A percentile compares a stretch with the other conserved stretches of the same genome.
Evolutionary conservation across 192 early-diverging fungal species (phyloP).

Genomic region (Rhizoclosmatium globosum): DNA sequence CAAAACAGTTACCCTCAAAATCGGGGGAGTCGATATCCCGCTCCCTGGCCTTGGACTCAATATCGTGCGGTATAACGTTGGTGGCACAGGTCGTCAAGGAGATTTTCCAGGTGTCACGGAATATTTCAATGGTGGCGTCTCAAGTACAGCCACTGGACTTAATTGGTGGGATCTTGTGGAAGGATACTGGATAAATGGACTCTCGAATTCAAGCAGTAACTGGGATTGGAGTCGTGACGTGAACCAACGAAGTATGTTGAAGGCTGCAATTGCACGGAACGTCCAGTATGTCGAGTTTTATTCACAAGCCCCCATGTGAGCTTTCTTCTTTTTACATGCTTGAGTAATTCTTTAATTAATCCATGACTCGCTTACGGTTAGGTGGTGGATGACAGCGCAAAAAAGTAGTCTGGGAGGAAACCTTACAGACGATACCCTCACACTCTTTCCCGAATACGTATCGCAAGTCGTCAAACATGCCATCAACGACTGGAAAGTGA

Average conservation of each 20-base stretch:
- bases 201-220: neutral
- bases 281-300: slow-evolving; percentile 31
- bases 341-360: too few relatives aligned
- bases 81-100: slow-evolving; percentile 28
- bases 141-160: neutral
- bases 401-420: slow-evolving; percentile 30
- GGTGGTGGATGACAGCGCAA: slow-evolving; percentile 45
- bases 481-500: slow-evolving; percentile 20
- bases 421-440: neutral
- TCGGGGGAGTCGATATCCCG: neutral
- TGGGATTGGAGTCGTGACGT: slow-evolving; percentile 41
- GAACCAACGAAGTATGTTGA: slow-evolving; percentile 38
- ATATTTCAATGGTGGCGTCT: neutral
- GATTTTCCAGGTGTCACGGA: slow-evolving; percentile 22
- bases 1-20: neutral
- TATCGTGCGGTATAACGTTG: slow-evolving; percentile 41
- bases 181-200: slow-evolving; percentile 19
- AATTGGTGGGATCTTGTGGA: slow-evolving; percentile 28
- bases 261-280: slow-evolving; percentile 3
- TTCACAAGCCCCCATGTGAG: slow-evolving; percentile 41
- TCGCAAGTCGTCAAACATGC: slow-evolving; percentile 32
- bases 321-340: neutral
- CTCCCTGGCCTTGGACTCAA: slow-evolving; percentile 29
- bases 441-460: slow-evolving; percentile 16
- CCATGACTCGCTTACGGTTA: too few relatives aligned